Conservation (phyloP, 768 basidiomycete species). For the Tephrocybe sp. region DNA sequence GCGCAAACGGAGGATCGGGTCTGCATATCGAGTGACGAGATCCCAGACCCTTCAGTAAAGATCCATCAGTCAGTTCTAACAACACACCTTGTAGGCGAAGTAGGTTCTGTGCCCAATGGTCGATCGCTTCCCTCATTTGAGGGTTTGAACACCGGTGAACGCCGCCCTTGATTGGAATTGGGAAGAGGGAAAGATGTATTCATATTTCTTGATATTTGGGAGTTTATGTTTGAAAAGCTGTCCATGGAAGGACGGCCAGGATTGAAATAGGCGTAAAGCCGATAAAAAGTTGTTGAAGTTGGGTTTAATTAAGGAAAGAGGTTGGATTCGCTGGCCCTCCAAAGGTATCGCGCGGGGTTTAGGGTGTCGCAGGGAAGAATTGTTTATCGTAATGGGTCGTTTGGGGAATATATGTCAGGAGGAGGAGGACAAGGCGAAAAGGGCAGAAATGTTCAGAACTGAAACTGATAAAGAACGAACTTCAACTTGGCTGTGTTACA, state of each 20-base stretch:
- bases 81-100: constrained; percentile 13
- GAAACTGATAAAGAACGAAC: constrained; percentile 22
- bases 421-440: constrained; percentile 14
- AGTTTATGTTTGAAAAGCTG: not conserved
- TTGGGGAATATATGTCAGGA: constrained; percentile 3
- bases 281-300: constrained; percentile 1
- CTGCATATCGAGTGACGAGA: constrained; percentile 15
- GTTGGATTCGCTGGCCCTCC: constrained; percentile 8
- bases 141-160: constrained; percentile 7
- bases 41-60: not conserved
- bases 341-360: constrained; percentile 14
- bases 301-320: constrained; percentile 3
- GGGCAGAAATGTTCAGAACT: constrained; percentile 11
- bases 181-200: not conserved
- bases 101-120: constrained; percentile 1
- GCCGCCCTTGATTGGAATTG: constrained; percentile 6
- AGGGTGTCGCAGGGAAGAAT: constrained; percentile 15
- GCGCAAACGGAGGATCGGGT: constrained; percentile 15
- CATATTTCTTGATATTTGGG: not conserved
- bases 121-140: constrained; percentile 10
- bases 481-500: constrained; percentile 12
- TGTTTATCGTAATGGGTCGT: not conserved
- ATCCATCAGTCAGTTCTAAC: not conserved
- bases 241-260: constrained; percentile 8
- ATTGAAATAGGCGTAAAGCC: constrained; percentile 7